Evolutionary conservation across 257 asterid genomes (phyloP), one percentile per base, ranked within the genome.

Genomic region (Ilex asprella): DNA sequence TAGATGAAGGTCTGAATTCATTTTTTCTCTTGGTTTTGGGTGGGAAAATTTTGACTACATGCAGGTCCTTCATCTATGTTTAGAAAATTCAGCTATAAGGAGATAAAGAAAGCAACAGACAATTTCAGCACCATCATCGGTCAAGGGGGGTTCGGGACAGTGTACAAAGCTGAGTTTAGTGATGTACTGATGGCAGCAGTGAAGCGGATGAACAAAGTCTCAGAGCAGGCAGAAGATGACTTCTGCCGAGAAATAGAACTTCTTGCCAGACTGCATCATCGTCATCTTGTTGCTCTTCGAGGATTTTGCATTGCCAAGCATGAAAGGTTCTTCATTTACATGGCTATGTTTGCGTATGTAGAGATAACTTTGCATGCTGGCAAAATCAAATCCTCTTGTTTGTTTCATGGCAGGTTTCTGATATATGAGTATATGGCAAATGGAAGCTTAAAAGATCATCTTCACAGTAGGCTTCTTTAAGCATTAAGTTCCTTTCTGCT

Each of bases 401-500:
- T 60, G 15, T 73, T 65, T 44, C 51, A 39, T 58, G 64, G 62
- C 85, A 89, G 99, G 88, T 89, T 89, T 76, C 85, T 93, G 9
- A 79, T 89, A 65, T 89, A 89, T 50, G 99, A 93, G 67, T 87
- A 70, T 69, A 89, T 93, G 97, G 86, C 81, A 56, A 84, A 86
- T 61, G 96, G 97, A 75, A 93, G 97, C 91, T 87, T 93, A 75
- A 87, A 84, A 71, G 97, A 89, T 81, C 93, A 82, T 70, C 91
- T 93, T 71, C 96, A 87, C 56, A 49, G 99, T 93, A 85, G 66
- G 87, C 63, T 57, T 53, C 30, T 53, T 55, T 50, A 13, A 57
- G 62, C 59, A 44, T 5, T 12, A 11, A 32, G 39, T n/a, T 11
- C 14, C 15, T 16, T 52, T 71, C 11, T 56, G 30, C 44, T 61